Evolutionary conservation across 129 eudicot genomes (phyloP).

Genomic region (Helichrysum umbraculigerum): DNA sequence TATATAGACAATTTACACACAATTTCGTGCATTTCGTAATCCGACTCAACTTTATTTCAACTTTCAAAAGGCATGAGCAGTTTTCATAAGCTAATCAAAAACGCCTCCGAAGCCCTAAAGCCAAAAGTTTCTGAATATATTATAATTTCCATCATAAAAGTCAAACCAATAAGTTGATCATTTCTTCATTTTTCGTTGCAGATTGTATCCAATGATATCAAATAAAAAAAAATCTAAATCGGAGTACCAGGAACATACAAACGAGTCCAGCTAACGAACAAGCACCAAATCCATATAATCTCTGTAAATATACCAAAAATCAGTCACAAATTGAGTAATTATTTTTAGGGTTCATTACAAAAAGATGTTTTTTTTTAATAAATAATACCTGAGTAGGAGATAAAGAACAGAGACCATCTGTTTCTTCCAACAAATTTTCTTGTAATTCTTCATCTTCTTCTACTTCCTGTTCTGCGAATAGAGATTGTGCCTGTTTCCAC

Average conservation of each 20-base stretch:
- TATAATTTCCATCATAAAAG: neutral
- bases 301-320: constrained; percentile 41
- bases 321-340: neutral
- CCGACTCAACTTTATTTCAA: neutral
- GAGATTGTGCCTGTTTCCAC: constrained; percentile 65
- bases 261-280: constrained; percentile 69
- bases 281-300: constrained; percentile 82
- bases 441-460: constrained; percentile 46
- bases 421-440: constrained; percentile 50
- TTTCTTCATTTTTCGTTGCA: neutral
- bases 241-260: constrained; percentile 69
- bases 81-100: neutral
- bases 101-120: neutral
- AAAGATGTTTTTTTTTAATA: neutral
- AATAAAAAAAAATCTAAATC: neutral
- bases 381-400: constrained; percentile 62
- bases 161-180: neutral
- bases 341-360: constrained; percentile 10
- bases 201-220: neutral
- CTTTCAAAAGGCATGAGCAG: neutral
- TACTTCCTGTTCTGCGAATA: constrained; percentile 29
- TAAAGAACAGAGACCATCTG: constrained; percentile 61
- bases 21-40: neutral
- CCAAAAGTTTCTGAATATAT: neutral
- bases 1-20: neutral